Percentiles rank a stretch among this genome's conserved stretches.
Evolutionary conservation across 768 basidiomycete genomes (phyloP).

Genomic region (Naganishia randhawae): DNA sequence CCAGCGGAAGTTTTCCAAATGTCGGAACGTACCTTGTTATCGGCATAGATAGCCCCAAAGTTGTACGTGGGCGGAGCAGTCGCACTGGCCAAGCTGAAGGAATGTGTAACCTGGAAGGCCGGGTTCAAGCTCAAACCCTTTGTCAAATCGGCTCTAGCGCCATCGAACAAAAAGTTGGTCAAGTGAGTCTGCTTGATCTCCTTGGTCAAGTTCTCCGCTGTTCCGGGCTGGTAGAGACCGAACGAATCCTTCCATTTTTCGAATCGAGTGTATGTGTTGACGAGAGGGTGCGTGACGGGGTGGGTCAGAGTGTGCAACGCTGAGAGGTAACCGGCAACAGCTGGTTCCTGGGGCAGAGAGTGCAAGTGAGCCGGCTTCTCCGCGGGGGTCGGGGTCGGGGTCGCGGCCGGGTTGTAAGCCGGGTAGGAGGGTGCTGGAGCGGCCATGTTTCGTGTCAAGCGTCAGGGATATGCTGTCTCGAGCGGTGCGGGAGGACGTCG

Average conservation of each 20-base stretch:
- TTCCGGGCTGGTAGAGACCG: constrained; percentile 84
- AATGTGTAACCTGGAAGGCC: constrained; percentile 97
- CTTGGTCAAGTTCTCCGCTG: constrained; percentile 84
- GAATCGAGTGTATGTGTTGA: constrained; percentile 67
- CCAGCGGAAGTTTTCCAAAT: not conserved
- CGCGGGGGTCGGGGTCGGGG: constrained; percentile 2
- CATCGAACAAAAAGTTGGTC: constrained; percentile 94
- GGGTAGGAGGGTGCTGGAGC: constrained; percentile 27
- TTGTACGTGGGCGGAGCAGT: constrained; percentile 80
- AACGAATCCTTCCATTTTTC: constrained; percentile 75
- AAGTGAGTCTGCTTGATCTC: constrained; percentile 88
- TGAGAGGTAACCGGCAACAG: constrained; percentile 45
- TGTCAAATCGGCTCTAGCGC: constrained; percentile 89
- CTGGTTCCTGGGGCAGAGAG: constrained; percentile 30
- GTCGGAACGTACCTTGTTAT: constrained; percentile 61
- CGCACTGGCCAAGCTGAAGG: constrained; percentile 84
- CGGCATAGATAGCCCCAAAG: constrained; percentile 89
- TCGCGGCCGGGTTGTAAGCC: constrained; percentile 26
- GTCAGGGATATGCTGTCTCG: not conserved
- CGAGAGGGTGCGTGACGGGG: constrained; percentile 56
- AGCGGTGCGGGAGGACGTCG: too few relatives aligned
- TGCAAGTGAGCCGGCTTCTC: constrained; percentile 31
- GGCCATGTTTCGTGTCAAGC: not conserved
- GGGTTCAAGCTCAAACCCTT: constrained; percentile 89
- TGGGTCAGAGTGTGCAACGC: constrained; percentile 43